Evolutionary conservation across 2,329 filamentous ascomycete species (phyloP), one percentile per base, ranked within the genome.

Genomic region (Dothiorella sarmentorum): DNA sequence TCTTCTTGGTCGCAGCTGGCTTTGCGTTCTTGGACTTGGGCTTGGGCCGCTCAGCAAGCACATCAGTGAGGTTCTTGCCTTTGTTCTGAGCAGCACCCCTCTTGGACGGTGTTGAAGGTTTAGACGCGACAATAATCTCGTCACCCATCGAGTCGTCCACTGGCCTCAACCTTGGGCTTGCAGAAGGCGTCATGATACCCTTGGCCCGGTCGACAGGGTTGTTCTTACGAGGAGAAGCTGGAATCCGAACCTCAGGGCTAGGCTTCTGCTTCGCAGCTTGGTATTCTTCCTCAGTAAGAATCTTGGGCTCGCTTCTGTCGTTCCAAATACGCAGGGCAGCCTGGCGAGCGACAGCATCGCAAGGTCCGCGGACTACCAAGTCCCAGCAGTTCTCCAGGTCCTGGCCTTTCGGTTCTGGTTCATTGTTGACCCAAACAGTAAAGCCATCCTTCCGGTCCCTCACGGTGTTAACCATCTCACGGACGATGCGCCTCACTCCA

Each of bases 351-450:
- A 99, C 88, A 63, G 91, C 86, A 70, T 99, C 94, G 69, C 90
- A 94, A 66, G 89, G 88, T 18, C 91, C 92, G 63, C 85, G 86
- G 33, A 99, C 88, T 17, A 97, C 85, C 61, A 97, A 76, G 73
- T 99, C 94, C 88, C 92, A 99, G 68, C 90, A 91, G 63, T 95
- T 88, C 69, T 93, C 92, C 63, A 97, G 87, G 60, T 97, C 91
- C 63, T 85, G 86, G 18, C 89, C 88, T 42, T 86, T 82, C 1
- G 94, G 94, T 64, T 91, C 89, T 0, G 89, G 81, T 61, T 96
- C 91, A 56, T 91, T 85, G 73, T 97, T 97, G 74, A 99, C 90
- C 91, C 93, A 99, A 51, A 95, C 87, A 0, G 92, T 91, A 60
- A 96, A 84, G 0, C 93, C 92, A 65, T 95, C 89, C 64, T 85